These are phyloP conservation scores for Ascoidea asiatica DNA, from an alignment of 805 yeast genomes.

Conservation along the genomic window DNA sequence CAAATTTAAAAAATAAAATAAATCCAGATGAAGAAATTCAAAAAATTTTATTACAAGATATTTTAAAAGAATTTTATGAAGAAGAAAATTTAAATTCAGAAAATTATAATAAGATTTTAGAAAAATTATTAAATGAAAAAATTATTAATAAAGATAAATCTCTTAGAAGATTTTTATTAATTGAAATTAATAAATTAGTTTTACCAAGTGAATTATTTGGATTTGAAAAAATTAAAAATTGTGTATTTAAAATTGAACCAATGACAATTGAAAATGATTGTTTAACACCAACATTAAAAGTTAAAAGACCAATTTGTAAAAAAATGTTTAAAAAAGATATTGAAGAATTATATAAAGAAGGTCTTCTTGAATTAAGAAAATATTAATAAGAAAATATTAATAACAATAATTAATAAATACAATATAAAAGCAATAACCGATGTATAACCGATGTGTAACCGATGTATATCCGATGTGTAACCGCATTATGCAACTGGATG, in stretches of 20 bases:
- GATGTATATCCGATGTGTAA: too few species aligned
- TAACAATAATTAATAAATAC: too few species aligned
- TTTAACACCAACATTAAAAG: constrained; percentile 54
- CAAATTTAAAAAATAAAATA: too few species aligned
- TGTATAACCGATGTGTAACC: too few species aligned
- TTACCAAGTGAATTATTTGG: constrained; percentile 32
- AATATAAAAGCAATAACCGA: too few species aligned
- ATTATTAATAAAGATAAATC: constrained; percentile 6
- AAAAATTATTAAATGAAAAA: constrained; percentile 13
- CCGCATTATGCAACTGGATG: too few species aligned
- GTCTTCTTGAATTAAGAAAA: constrained; percentile 11
- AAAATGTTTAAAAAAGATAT: constrained; percentile 27
- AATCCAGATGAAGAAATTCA: not conserved
- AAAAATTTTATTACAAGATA: not conserved
- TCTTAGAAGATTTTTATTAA: constrained; percentile 15
- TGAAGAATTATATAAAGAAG: constrained; percentile 34
- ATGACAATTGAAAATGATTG: constrained; percentile 46
- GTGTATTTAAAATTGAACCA: constrained; percentile 41
- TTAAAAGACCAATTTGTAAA: constrained; percentile 36
- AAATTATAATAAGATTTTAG: constrained; percentile 3
- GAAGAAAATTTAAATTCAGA: constrained; percentile 7
- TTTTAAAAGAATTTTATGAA: constrained; percentile 2
- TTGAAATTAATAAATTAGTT: constrained; percentile 25
- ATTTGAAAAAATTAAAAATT: constrained; percentile 49
- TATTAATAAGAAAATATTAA: too few species aligned